Conservation (phyloP, 2,329 filamentous ascomycete species). For the Epichloe coenophiala region DNA sequence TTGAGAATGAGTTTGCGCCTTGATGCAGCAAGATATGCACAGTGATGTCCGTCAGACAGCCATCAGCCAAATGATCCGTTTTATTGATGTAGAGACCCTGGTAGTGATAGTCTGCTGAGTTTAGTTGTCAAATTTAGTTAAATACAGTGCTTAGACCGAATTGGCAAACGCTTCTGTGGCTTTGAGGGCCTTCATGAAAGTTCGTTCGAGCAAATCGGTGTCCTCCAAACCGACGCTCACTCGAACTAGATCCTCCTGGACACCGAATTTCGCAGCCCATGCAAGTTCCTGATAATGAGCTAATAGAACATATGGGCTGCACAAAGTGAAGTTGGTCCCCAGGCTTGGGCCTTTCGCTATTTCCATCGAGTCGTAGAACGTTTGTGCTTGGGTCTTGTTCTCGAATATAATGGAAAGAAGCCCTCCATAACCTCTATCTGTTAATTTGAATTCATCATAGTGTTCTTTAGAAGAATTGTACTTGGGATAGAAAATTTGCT, state of each 20-base stretch:
- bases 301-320: constrained; percentile 79
- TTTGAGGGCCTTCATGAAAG: constrained; percentile 57
- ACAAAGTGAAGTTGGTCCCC: constrained; percentile 91
- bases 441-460: constrained; percentile 68
- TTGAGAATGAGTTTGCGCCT: neutral
- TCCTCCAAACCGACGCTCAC: constrained; percentile 88
- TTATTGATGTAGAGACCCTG: neutral
- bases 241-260: constrained; percentile 66
- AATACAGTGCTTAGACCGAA: neutral
- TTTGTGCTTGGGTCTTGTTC: constrained; percentile 52
- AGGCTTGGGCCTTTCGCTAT: constrained; percentile 89
- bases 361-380: constrained; percentile 75
- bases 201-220: constrained; percentile 45
- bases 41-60: neutral
- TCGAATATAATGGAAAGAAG: constrained; percentile 76
- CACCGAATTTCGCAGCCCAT: constrained; percentile 76
- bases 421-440: constrained; percentile 75
- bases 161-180: constrained; percentile 25
- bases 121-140: neutral
- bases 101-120: neutral
- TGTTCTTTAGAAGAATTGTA: constrained; percentile 51
- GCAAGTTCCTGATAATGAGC: constrained; percentile 85
- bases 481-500: constrained; percentile 78
- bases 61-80: neutral
- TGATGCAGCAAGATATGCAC: neutral